phyloP scores from a whole-genome alignment of 2,329 filamentous ascomycete species.

The Fusarium sp. region DNA sequence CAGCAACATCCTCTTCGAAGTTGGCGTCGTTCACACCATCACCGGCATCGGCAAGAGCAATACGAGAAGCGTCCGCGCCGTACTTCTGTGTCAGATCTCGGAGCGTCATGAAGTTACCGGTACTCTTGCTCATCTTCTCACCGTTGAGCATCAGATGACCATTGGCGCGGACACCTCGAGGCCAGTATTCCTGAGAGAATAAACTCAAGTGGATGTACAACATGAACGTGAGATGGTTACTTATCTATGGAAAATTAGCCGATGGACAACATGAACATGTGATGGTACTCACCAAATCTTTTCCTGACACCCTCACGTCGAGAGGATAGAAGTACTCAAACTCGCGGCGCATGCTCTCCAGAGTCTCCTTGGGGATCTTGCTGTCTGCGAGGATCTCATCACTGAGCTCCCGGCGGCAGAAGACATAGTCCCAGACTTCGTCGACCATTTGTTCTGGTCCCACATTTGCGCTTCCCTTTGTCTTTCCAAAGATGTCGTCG shows the following conservation, averaged over 20 bases:
- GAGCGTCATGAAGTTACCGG: slow-evolving; percentile 95
- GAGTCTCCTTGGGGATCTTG: slow-evolving; percentile 77
- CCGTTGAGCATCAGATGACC: slow-evolving; percentile 95
- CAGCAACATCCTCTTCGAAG: slow-evolving; percentile 94
- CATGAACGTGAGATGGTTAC: not conserved
- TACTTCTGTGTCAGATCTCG: slow-evolving; percentile 89
- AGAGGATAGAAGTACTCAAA: slow-evolving; percentile 98
- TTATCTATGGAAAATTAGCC: slow-evolving; percentile 87
- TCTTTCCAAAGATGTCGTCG: slow-evolving; percentile 85
- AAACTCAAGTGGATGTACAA: slow-evolving; percentile 73
- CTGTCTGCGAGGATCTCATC: slow-evolving; percentile 73
- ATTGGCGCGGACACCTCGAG: slow-evolving; percentile 84
- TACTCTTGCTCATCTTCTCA: slow-evolving; percentile 98
- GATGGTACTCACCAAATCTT: slow-evolving; percentile 75
- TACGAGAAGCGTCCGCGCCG: slow-evolving; percentile 90
- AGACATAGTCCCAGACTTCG: slow-evolving; percentile 96
- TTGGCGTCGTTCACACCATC: slow-evolving; percentile 96
- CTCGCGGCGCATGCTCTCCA: slow-evolving; percentile 86
- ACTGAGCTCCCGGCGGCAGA: slow-evolving; percentile 77
- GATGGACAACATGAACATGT: too few species aligned
- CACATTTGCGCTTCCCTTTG: slow-evolving; percentile 75
- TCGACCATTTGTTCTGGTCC: slow-evolving; percentile 89
- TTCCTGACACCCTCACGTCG: slow-evolving; percentile 87
- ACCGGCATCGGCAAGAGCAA: slow-evolving; percentile 93
- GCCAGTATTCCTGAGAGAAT: slow-evolving; percentile 91